Conservation (phyloP, 106 monocot species). For the Alisma plantagoaquatica region DNA sequence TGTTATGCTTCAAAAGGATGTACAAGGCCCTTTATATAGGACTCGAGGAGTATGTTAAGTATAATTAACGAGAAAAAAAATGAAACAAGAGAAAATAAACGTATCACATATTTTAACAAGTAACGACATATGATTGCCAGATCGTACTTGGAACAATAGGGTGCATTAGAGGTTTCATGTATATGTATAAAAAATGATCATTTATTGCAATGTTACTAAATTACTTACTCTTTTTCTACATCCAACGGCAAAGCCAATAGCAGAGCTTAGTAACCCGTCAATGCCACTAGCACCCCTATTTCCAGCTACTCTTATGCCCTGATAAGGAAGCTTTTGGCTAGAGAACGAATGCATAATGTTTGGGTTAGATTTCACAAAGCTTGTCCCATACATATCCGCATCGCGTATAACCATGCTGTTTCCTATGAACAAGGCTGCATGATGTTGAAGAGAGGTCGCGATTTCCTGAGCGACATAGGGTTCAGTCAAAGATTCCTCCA, state of each 20-base stretch:
- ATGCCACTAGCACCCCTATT: constrained; percentile 98
- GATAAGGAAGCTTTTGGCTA: constrained; percentile 22
- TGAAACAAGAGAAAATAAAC: not conserved
- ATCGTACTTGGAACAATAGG: no score
- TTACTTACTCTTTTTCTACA: constrained; percentile 61
- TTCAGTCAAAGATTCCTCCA: constrained; percentile 59
- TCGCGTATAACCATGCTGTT: constrained; percentile 95
- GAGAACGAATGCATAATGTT: constrained; percentile 1
- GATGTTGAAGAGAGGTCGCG: constrained; percentile 27
- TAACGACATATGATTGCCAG: no score
- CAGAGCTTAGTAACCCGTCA: constrained; percentile 91
- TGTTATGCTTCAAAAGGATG: no score
- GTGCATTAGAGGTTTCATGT: no score
- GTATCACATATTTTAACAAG: no score
- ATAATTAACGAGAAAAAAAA: not conserved
- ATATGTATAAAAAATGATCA: no score
- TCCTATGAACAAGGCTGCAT: constrained; percentile 72
- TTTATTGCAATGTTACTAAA: no score
- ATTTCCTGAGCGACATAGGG: constrained; percentile 79
- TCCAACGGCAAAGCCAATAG: constrained; percentile 78
- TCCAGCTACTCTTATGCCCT: constrained; percentile 53
- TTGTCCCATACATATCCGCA: constrained; percentile 78
- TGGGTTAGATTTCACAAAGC: constrained; percentile 22
- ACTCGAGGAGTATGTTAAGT: not conserved
- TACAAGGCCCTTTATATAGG: no score